Evolutionary conservation across 2,329 filamentous ascomycete genomes (phyloP), one percentile per base, ranked within the genome.

Genomic region (Diplocarpon mali): DNA sequence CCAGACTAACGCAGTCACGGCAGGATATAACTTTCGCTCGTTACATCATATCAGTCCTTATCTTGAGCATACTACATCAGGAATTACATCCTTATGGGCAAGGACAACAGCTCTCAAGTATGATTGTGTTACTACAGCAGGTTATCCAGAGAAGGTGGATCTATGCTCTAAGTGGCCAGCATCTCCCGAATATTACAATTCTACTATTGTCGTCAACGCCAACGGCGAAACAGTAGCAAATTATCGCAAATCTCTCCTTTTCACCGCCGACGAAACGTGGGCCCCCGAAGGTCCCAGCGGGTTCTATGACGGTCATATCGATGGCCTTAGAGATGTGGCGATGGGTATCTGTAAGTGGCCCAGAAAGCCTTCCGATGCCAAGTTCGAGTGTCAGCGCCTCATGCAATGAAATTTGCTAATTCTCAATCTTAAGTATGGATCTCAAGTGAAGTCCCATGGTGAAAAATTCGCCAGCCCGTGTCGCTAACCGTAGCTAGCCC

Each of bases 11-110:
- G n/a, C n/a, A 53, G 50, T 24, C 4, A 7, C 20, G 35, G 64
- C 27, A 58, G 57, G 85, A 27, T 92, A 89, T 67, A 88, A 88
- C 60, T 90, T 89, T 66, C 72, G 73, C 35, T 83, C 79, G 0
- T 61, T 85, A 2, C 66, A 73, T 28, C 71, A 85, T 1, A 87
- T 90, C 35, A 63, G 64, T 1, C 81, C 83, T 0, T 83, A 69
- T 53, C 73, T 90, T 2, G 85, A 92, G 57, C 73, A 69, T 0
- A 75, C 75, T 0, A 72, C 74, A 4, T 68, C 74, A 0, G 85
- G 85, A 0, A 76, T 83, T 43, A 79, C 72, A 6, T 79, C 83
- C 0, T 62, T 81, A 14, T 92, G 85, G 85, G 83, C 84, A 0
- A 69, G 76, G 30, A 76, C 72, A 0, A 75, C 71, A 0, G 85